phyloP scores from a whole-genome alignment of 495 filamentous ascomycete species.

The Xylaria telfairii region DNA sequence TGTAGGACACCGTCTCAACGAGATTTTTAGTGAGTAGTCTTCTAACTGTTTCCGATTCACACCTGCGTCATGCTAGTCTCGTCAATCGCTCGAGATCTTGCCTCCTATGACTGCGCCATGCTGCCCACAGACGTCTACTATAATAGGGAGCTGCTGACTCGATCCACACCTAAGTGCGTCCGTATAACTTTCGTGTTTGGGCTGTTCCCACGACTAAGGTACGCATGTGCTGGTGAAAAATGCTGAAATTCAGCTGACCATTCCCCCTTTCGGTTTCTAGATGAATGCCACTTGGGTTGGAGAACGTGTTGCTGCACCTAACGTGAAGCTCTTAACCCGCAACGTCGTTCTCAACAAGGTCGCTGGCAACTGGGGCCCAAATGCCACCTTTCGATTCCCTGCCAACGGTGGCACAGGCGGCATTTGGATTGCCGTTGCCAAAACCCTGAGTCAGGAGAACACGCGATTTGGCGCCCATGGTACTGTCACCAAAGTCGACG shows the following conservation, averaged over 20 bases:
- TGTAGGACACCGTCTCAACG: conserved; percentile 85
- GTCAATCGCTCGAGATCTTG: too few species aligned
- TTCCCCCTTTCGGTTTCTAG: conserved; percentile 52
- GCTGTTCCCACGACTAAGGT: conserved; percentile 96
- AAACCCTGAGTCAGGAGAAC: conserved; percentile 87
- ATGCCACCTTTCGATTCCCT: conserved; percentile 95
- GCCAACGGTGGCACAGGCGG: conserved; percentile 89
- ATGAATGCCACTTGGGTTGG: conserved; percentile 99
- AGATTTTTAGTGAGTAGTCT: conserved; percentile 76
- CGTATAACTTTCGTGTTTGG: conserved; percentile 99
- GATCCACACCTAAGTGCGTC: conserved; percentile 62
- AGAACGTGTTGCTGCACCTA: conserved; percentile 92
- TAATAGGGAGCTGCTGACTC: neutral
- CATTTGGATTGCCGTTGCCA: conserved; percentile 95
- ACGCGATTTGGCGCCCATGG: conserved; percentile 49
- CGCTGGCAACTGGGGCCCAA: conserved; percentile 95
- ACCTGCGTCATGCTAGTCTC: too few species aligned
- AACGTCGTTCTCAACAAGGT: conserved; percentile 94
- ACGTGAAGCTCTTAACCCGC: conserved; percentile 88
- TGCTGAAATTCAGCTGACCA: neutral
- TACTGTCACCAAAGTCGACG: too few species aligned
- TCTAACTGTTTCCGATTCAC: neutral
- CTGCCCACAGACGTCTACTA: neutral
- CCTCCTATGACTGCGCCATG: neutral
- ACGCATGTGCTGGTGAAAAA: conserved; percentile 30